Base-by-base conservation (phyloP, 1,139 yeast genomes). In the Nakaseomyces bracarensis region DNA sequence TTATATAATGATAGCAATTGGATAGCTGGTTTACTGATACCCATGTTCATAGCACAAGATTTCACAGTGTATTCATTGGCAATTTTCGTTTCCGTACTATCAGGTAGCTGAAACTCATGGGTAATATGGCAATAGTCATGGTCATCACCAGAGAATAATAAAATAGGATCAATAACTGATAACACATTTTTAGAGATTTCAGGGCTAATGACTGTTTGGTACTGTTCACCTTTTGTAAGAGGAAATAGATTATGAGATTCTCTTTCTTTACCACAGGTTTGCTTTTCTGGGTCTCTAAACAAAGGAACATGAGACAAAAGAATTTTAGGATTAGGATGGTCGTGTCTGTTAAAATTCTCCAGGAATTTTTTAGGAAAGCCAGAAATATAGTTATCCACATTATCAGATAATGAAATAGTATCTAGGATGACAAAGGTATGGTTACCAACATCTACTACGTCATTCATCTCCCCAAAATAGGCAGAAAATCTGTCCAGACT, bases 21-120 rank as follows among this genome's bases (percentile, higher is more conserved):
- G 40, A 87, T 73, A 0, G 96, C 97, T 0, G 98, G 98, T 42
- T 69, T 69, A 22, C 70, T 64, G 29, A 91, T 79, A 0, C 97
- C 97, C 72, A 86, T 84, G 16, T 95, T 87, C 95, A 91, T 85
- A 2, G 96, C 83, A 44, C 84, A 78, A 1, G 95, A 76, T 58
- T 91, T 91, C 14, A 87, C 87, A 0, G 96, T 84, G 47, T 82
- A 77, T 60, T 91, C 98, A 40, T 80, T 77, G 0, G 83, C 74
- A 9, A 54, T 50, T 13, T 57, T 57, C 0, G 42, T 22, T 2
- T 63, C 63, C 1, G 69, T 68, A 20, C 60, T 58, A 10, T 45
- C 49, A 4, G 44, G 51, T 4, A 18, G 10, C 13, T 47, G 41
- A 50, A 71, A 77, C 2, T 71, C 62, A 54, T 87, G 96, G 10